A percentile compares a stretch with the other conserved stretches of the same genome.
Conservation (phyloP, 441 rosid genomes). For the Croton laevigatus region DNA sequence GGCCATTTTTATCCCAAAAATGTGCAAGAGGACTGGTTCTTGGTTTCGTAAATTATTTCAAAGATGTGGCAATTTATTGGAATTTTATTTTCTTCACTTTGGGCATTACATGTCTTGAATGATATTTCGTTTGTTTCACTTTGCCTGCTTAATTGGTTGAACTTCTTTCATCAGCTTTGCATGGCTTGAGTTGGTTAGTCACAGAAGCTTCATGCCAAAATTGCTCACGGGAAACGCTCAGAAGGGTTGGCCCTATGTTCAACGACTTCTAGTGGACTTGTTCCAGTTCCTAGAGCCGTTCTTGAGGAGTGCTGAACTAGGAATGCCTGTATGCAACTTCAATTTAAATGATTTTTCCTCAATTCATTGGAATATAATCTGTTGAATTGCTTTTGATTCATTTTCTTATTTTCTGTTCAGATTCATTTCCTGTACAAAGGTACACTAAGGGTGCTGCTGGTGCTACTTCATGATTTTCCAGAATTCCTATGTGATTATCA, state of each 20-base stretch:
- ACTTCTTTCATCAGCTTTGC: conserved; percentile 68
- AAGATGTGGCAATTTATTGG: background rate
- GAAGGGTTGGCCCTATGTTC: conserved; percentile 97
- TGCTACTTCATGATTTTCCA: conserved; percentile 96
- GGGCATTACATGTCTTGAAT: background rate
- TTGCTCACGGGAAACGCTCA: conserved; percentile 80
- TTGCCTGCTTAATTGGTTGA: conserved; percentile 17
- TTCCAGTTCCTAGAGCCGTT: conserved; percentile 97
- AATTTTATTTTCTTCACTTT: background rate
- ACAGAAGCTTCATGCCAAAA: conserved; percentile 98
- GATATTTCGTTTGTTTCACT: background rate
- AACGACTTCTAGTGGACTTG: conserved; percentile 89
- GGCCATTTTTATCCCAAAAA: background rate
- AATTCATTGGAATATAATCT: background rate
- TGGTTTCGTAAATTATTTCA: background rate
- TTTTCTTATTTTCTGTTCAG: conserved; percentile 35
- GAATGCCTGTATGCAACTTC: conserved; percentile 60
- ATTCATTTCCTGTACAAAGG: conserved; percentile 89
- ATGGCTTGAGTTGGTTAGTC: conserved; percentile 97
- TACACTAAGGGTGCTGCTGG: conserved; percentile 90
- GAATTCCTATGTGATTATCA: conserved; percentile 99
- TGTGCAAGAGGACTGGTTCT: background rate
- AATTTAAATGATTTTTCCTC: conserved; percentile 14
- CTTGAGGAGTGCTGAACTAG: conserved; percentile 93
- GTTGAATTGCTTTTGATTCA: conserved; percentile 13